Conservation (phyloP, 2,329 filamentous ascomycete genomes). For the Cryphonectria radicalis region DNA sequence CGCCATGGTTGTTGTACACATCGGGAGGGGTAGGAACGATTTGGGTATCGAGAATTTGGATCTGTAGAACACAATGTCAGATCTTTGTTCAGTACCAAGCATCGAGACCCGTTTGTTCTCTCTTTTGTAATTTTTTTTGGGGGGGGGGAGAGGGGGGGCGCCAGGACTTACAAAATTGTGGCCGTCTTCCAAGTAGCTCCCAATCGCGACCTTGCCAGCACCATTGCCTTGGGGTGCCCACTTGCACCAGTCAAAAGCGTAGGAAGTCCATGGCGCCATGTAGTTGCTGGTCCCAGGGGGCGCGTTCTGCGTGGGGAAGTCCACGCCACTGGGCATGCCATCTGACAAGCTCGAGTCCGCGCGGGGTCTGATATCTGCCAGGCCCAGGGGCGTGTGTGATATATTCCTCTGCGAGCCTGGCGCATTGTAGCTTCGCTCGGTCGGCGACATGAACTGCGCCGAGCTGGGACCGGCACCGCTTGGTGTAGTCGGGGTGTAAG, state of each 20-base stretch:
- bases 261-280: conserved; percentile 90
- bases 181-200: conserved; percentile 95
- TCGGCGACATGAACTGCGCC: conserved; percentile 68
- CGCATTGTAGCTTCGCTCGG: conserved; percentile 59
- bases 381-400: conserved; percentile 85
- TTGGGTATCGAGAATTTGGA: conserved; percentile 94
- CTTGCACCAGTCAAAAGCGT: conserved; percentile 99
- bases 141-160: too few species aligned
- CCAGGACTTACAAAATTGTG: conserved; percentile 83
- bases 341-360: conserved; percentile 83
- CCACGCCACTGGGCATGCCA: conserved; percentile 62
- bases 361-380: conserved; percentile 88
- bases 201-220: conserved; percentile 90
- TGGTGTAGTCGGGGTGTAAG: conserved; percentile 68
- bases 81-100: not conserved
- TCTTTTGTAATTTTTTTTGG: too few species aligned
- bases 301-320: conserved; percentile 69
- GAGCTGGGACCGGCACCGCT: conserved; percentile 55
- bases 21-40: conserved; percentile 72
- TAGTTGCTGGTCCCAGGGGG: conserved; percentile 85
- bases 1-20: conserved; percentile 66
- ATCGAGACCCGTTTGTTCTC: not conserved
- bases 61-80: conserved; percentile 55
- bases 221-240: conserved; percentile 83
- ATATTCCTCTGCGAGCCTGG: conserved; percentile 64